Conservation (phyloP, 2,329 filamentous ascomycete genomes). For the Pyrenochaeta sp. region DNA sequence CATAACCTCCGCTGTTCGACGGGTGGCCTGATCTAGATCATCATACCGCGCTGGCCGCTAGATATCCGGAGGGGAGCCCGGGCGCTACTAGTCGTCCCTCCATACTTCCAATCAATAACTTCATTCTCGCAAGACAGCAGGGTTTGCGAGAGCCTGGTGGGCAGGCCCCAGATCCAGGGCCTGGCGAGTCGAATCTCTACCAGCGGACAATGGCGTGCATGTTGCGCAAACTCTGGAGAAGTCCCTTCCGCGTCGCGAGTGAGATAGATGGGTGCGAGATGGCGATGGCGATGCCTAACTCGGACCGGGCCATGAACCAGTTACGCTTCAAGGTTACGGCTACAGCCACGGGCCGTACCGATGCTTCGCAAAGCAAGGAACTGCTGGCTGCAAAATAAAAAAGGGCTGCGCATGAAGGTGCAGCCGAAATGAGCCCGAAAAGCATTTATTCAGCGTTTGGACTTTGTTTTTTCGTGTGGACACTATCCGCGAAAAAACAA, state of each 20-base stretch:
- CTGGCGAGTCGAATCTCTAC: too few species aligned
- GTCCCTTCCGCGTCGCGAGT: too few species aligned
- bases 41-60: constrained; percentile 1
- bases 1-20: neutral
- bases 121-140: too few species aligned
- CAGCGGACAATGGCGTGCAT: neutral
- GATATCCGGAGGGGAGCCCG: too few species aligned
- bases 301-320: neutral
- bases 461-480: constrained; percentile 1
- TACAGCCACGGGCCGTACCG: constrained; percentile 9
- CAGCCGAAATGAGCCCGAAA: neutral
- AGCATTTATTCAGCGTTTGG: neutral
- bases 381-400: neutral
- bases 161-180: too few species aligned
- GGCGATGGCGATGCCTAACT: neutral
- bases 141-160: too few species aligned
- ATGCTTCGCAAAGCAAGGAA: neutral
- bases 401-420: too few species aligned
- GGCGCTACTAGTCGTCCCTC: too few species aligned
- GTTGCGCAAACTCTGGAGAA: too few species aligned
- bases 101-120: too few species aligned
- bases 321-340: constrained; percentile 1
- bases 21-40: constrained; percentile 1
- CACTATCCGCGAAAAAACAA: neutral
- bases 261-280: too few species aligned